Conservation (phyloP, 495 filamentous ascomycete species). For the Neurospora sp. region DNA sequence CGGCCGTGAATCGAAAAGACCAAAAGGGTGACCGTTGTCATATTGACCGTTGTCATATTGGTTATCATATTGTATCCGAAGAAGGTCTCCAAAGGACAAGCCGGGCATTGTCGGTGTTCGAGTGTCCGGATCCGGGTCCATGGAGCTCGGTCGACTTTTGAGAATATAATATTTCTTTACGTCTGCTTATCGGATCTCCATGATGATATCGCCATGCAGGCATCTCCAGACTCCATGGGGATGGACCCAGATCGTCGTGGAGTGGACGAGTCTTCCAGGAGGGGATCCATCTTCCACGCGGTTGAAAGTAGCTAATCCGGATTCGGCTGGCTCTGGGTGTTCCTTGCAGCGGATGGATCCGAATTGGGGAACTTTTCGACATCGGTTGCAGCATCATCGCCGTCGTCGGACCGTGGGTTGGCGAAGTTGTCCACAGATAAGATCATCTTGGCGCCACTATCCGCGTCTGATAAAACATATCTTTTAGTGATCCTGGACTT, state of each 20-base stretch:
- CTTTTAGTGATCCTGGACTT: background rate
- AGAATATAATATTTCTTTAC: background rate
- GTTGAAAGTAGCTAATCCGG: background rate
- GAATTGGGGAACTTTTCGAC: background rate
- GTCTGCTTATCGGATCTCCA: background rate
- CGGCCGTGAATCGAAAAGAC: background rate
- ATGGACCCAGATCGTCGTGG: background rate
- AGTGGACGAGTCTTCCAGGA: background rate
- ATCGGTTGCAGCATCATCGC: background rate
- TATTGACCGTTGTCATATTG: too few species aligned
- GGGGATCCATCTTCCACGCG: background rate
- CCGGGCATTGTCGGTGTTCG: background rate
- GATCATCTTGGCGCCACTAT: background rate
- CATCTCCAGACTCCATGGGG: background rate
- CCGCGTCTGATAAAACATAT: background rate
- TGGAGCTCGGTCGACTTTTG: background rate
- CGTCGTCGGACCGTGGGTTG: background rate
- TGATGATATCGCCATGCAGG: background rate
- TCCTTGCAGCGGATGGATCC: background rate
- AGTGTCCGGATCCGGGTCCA: background rate
- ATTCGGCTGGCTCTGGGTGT: background rate
- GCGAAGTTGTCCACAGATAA: background rate
- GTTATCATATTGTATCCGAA: background rate
- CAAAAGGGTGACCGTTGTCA: background rate
- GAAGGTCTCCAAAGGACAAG: background rate